Base-by-base conservation (phyloP, 1,139 yeast species). In the Magnusiomyces fungicola region DNA sequence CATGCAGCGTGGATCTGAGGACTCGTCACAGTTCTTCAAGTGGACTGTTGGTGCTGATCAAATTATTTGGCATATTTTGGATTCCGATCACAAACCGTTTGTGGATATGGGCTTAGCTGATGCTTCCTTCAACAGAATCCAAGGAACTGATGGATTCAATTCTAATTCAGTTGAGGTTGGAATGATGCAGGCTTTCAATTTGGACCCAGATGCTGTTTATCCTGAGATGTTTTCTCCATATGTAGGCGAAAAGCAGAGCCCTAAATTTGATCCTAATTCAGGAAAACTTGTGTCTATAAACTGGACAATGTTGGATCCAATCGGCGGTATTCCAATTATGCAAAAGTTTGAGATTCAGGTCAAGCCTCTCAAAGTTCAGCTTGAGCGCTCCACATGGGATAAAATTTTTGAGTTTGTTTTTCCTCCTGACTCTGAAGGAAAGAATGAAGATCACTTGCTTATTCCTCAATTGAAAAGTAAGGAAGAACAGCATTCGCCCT, bases 251-350 rank as follows among this genome's bases (percentile, higher is more conserved):
- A 53, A 50, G 23, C 57, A 55, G 23, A 56, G 53, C 10, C 55
- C 55, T 18, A 54, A 50, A 10, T 53, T 56, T 41, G 68, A 70
- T 10, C 45, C 52, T n/a, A 49, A 50, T 2, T 55, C 54, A 37
- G 54, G 54, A 24, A 64, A 67, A 48, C 63, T 86, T 56, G 69
- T 86, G 12, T 66, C 70, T 34, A 69, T 84, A 47, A 70, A 73
- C 16, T 89, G 97, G 97, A 75, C 78, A 7, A 73, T 83, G 75
- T 70, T 83, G 44, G 81, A 79, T 37, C 87, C 95, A 0, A 85
- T 89, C 49, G 97, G 96, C 3, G 97, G 97, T 2, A 89, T 89
- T 45, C 75, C 82, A 0, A 79, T 87, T 29, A 68, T 89, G 58
- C 76, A 75, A 23, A 69, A 74, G 42, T 70, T 79, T 52, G 67